Evolutionary conservation across 2,329 filamentous ascomycete genomes (phyloP), one percentile per base, ranked within the genome.

Genomic region (Xylariaceae sp.): DNA sequence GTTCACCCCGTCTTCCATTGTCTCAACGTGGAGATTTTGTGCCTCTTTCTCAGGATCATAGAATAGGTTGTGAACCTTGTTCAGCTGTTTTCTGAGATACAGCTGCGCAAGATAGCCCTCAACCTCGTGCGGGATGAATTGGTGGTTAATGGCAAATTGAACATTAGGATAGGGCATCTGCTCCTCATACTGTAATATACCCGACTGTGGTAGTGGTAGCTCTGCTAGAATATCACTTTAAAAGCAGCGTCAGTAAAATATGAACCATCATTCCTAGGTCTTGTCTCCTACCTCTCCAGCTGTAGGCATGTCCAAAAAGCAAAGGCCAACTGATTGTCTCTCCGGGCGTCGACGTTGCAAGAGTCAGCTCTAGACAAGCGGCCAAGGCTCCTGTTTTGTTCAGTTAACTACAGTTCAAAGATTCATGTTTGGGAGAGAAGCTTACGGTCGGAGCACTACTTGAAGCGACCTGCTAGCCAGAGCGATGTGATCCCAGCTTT

Each of bases 241-340:
- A 22, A 53, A 43, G 42, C 48, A 56, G 43, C 59, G 49, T 50
- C 48, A 55, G 21, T 42, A n/a, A n/a, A n/a, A n/a, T n/a, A n/a
- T n/a, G n/a, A n/a, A n/a, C n/a, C n/a, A n/a, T n/a, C n/a, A n/a
- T n/a, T n/a, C n/a, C n/a, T n/a, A n/a, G n/a, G n/a, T n/a, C n/a
- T n/a, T n/a, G n/a, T n/a, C n/a, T n/a, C 14, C 55, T 65, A 88
- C 85, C 85, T 95, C 67, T 97, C 92, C 10, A 97, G 75, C 61
- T 97, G 92, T 52, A 96, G 71, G 62, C 88, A 95, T 6, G 91
- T 93, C 92, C 92, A 97, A 59, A 91, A 96, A 0, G 88, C 85
- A 56, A 94, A 77, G 12, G 85, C 73, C 27, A 85, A 73, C 45
- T 85, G 74, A 59, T 90, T 88, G 56, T 83, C 77, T 37, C 70